Evolutionary conservation across 2,329 filamentous ascomycete genomes (phyloP).

Genomic region (Epichloe gansuensis): DNA sequence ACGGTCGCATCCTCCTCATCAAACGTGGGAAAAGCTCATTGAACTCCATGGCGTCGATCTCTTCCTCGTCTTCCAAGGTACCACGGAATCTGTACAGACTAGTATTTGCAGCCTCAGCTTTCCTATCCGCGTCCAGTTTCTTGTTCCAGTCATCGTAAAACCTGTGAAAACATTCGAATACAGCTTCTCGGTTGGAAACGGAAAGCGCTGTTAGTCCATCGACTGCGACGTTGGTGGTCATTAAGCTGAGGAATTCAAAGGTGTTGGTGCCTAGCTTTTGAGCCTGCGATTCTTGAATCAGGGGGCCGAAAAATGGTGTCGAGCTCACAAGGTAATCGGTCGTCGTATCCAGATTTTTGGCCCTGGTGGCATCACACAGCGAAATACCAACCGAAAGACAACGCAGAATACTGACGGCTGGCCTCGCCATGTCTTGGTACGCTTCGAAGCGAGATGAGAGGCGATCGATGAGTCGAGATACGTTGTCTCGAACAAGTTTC

Average conservation of each 20-base stretch:
- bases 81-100: conserved; percentile 79
- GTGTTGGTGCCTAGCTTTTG: conserved; percentile 13
- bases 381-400: conserved; percentile 67
- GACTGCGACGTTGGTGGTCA: conserved; percentile 27
- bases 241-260: conserved; percentile 33
- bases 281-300: conserved; percentile 16
- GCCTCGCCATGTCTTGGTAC: conserved; percentile 76
- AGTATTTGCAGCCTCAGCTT: conserved; percentile 58
- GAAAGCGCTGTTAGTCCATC: conserved; percentile 34
- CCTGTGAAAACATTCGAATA: conserved; percentile 56
- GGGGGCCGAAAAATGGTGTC: conserved; percentile 46
- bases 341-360: conserved; percentile 26
- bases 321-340: conserved; percentile 29
- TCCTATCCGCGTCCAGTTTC: conserved; percentile 64
- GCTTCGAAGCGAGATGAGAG: conserved; percentile 58
- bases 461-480: conserved; percentile 58
- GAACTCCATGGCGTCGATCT: conserved; percentile 62
- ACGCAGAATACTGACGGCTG: conserved; percentile 66
- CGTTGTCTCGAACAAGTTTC: conserved; percentile 39
- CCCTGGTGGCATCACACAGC: conserved; percentile 36
- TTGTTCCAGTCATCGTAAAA: conserved; percentile 75
- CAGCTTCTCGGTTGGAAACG: conserved; percentile 32
- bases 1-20: conserved; percentile 32
- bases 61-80: conserved; percentile 63
- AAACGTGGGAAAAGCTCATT: conserved; percentile 68